Evolutionary conservation across 2,329 filamentous ascomycete species (phyloP).

Genomic region (Fusarium sp.): DNA sequence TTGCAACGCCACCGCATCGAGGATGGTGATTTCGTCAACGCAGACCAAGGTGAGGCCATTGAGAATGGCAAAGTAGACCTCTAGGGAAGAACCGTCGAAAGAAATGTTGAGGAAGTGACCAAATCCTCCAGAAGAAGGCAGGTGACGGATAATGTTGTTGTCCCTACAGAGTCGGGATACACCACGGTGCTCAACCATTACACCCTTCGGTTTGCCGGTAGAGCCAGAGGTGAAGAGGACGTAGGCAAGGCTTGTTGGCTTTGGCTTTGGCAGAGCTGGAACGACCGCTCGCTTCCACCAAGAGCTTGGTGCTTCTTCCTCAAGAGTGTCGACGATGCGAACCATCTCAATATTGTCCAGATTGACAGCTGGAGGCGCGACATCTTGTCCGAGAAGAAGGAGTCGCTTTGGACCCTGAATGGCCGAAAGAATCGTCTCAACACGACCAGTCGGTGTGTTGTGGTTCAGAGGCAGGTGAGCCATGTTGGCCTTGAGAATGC

Average conservation of each 20-base stretch:
- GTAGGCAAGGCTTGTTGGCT: slow-evolving; percentile 29
- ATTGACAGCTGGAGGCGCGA: neutral
- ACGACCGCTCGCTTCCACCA: neutral
- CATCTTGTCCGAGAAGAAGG: slow-evolving; percentile 1
- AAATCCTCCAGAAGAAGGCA: neutral
- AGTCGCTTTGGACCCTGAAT: neutral
- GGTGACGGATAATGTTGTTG: neutral
- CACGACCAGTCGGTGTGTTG: slow-evolving; percentile 18
- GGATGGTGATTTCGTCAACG: slow-evolving; percentile 11
- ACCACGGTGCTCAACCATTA: slow-evolving; percentile 29
- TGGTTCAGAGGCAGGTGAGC: slow-evolving; percentile 33
- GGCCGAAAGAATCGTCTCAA: slow-evolving; percentile 20
- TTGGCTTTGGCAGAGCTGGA: neutral
- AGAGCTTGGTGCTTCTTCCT: neutral
- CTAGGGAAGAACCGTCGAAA: slow-evolving; percentile 19
- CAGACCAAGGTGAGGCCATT: slow-evolving; percentile 25
- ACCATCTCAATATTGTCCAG: neutral
- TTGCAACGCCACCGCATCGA: slow-evolving; percentile 10
- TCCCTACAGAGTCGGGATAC: slow-evolving; percentile 2
- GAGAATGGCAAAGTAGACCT: slow-evolving; percentile 22
- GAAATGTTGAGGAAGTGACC: slow-evolving; percentile 22
- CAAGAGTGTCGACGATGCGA: neutral
- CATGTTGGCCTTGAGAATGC: slow-evolving; percentile 33
- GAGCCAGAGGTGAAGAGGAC: slow-evolving; percentile 42
- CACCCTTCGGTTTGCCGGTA: slow-evolving; percentile 39